Conservation (phyloP, 202 grass and related monocot species). For the Eragrostis tef region DNA sequence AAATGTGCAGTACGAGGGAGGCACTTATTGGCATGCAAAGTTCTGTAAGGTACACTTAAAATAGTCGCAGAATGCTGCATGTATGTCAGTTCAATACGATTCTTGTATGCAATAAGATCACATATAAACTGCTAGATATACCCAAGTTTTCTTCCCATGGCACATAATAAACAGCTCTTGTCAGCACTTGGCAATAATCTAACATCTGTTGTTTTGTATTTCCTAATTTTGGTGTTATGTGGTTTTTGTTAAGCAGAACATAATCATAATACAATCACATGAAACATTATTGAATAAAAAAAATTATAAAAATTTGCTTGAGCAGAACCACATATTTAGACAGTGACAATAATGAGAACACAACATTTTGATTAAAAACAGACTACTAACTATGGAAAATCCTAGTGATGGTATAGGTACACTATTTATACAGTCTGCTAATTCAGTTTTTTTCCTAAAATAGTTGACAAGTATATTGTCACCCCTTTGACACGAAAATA, state of each 20-base stretch:
- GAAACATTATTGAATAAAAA: conserved; percentile 19
- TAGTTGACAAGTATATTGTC: conserved; percentile 16
- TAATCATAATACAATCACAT: not conserved
- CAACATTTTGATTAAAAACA: conserved; percentile 17
- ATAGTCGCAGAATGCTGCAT: not conserved
- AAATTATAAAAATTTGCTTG: conserved; percentile 3
- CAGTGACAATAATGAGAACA: not conserved
- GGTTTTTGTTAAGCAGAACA: conserved; percentile 15
- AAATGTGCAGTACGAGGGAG: not conserved
- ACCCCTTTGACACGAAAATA: conserved; percentile 10
- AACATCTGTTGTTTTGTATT: not conserved
- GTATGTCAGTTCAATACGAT: no score
- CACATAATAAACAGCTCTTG: not conserved
- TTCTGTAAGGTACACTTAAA: not conserved
- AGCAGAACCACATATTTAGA: not conserved
- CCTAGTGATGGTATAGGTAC: not conserved
- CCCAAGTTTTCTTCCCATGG: not conserved
- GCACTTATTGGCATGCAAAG: not conserved
- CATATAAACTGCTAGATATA: not conserved
- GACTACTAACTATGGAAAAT: conserved; percentile 1
- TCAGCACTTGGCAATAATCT: not conserved
- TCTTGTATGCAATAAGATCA: conserved; percentile 9
- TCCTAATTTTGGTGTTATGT: not conserved
- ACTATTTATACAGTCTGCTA: not conserved
- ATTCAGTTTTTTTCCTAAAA: conserved; percentile 24